phyloP scores from a whole-genome alignment of 2,329 filamentous ascomycete genomes.

The Fusarium subtropicale region DNA sequence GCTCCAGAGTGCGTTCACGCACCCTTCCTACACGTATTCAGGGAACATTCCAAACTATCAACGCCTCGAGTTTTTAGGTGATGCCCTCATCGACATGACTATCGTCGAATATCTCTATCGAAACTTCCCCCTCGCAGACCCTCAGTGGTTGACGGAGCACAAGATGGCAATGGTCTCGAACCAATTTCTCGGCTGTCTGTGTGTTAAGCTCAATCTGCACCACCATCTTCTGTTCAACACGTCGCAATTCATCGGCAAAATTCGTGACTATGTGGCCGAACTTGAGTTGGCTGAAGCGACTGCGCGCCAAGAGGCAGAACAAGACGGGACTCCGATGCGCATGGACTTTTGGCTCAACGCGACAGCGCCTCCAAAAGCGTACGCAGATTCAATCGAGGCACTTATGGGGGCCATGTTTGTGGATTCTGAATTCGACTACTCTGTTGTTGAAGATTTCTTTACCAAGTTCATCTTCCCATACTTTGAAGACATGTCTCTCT shows the following conservation, averaged over 20 bases:
- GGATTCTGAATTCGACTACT: slow-evolving; percentile 84
- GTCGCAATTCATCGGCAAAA: slow-evolving; percentile 54
- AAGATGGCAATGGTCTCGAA: slow-evolving; percentile 99
- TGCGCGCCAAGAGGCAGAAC: slow-evolving; percentile 50
- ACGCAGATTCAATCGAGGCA: slow-evolving; percentile 90
- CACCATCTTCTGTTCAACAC: slow-evolving; percentile 73
- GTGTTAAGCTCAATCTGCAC: slow-evolving; percentile 82
- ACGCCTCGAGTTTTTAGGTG: slow-evolving; percentile 90
- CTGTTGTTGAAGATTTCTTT: slow-evolving; percentile 81
- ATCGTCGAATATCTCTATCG: slow-evolving; percentile 86
- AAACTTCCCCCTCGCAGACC: slow-evolving; percentile 80
- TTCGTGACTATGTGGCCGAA: slow-evolving; percentile 67
- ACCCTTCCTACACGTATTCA: slow-evolving; percentile 81
- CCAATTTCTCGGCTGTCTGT: slow-evolving; percentile 87
- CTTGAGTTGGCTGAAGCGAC: slow-evolving; percentile 63
- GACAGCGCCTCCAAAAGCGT: slow-evolving; percentile 74
- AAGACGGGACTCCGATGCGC: slow-evolving; percentile 48
- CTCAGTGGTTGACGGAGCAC: slow-evolving; percentile 97
- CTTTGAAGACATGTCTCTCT: slow-evolving; percentile 87
- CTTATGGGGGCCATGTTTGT: slow-evolving; percentile 93
- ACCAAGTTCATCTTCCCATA: slow-evolving; percentile 77
- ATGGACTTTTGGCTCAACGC: slow-evolving; percentile 76
- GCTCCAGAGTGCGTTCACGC: slow-evolving; percentile 85
- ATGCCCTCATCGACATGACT: slow-evolving; percentile 87
- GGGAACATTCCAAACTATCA: slow-evolving; percentile 88